A percentile compares a stretch with the other conserved stretches of the same genome.
Evolutionary conservation across 306 rosid genomes (phyloP).

Genomic region (Castanospermum australe): DNA sequence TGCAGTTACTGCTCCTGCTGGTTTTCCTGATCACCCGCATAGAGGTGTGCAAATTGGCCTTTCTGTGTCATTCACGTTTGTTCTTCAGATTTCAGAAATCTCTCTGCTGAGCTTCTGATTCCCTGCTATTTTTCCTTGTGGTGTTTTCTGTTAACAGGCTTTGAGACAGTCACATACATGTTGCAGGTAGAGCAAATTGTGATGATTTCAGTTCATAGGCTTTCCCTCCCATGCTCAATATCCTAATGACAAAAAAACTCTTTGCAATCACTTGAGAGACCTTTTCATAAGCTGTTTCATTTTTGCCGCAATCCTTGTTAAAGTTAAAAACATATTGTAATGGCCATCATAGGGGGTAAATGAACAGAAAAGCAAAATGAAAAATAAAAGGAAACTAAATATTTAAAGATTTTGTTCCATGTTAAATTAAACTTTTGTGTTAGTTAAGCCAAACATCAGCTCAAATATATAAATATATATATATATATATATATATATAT

Average conservation of each 20-base stretch:
- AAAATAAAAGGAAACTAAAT: background rate
- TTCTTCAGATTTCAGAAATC: background rate
- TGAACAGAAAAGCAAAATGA: background rate
- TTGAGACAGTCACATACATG: conserved; percentile 99
- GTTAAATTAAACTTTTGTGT: no score
- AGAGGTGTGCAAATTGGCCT: conserved; percentile 56
- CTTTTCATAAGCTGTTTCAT: no score
- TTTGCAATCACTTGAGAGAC: no score
- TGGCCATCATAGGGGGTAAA: background rate
- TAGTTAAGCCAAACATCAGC: background rate
- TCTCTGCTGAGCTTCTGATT: conserved; percentile 29
- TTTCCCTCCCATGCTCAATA: background rate
- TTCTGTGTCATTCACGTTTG: background rate
- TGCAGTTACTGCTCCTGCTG: conserved; percentile 95
- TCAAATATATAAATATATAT: no score
- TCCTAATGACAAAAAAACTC: no score
- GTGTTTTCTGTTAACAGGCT: conserved; percentile 47
- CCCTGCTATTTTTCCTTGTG: background rate
- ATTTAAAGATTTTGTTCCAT: no score
- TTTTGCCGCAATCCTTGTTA: no score
- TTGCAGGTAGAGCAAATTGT: conserved; percentile 65
- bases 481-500: no score
- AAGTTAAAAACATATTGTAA: background rate
- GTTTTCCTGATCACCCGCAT: conserved; percentile 98
- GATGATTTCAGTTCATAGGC: background rate